A percentile compares a stretch with the other conserved stretches of the same genome.
These are phyloP conservation scores for Pseudotsuga menziesii DNA, from an alignment of 75 land plant genomes.

Conservation along the genomic window DNA sequence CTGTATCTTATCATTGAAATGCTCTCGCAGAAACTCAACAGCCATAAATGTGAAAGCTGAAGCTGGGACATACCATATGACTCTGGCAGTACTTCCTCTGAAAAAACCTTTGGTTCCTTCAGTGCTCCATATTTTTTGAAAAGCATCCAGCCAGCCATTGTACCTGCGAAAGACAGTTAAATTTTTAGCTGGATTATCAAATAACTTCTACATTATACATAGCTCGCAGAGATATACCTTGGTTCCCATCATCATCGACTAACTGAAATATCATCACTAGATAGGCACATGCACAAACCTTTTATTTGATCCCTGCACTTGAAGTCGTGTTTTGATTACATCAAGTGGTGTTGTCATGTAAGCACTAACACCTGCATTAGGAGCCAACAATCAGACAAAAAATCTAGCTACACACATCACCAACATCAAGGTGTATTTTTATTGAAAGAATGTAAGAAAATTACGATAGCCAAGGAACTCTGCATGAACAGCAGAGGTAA, in stretches of 20 bases:
- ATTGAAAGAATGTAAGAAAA: background rate
- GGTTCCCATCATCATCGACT: background rate
- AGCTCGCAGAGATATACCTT: background rate
- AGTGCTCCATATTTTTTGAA: slow-evolving; percentile 49
- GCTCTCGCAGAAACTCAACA: slow-evolving; percentile 75
- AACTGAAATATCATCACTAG: background rate
- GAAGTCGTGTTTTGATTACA: slow-evolving; percentile 92
- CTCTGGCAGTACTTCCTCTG: slow-evolving; percentile 77
- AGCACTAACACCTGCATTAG: slow-evolving; percentile 72
- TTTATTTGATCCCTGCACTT: slow-evolving; percentile 77
- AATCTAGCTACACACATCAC: background rate
- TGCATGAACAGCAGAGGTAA: background rate
- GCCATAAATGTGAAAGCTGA: slow-evolving; percentile 96
- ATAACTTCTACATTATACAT: background rate
- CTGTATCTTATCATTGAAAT: slow-evolving; percentile 41
- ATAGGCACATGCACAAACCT: slow-evolving; percentile 41
- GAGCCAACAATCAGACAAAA: background rate
- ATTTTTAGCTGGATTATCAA: slow-evolving; percentile 6
- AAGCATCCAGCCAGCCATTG: slow-evolving; percentile 80
- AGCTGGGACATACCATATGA: slow-evolving; percentile 93
- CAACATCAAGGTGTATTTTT: background rate
- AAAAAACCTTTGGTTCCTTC: slow-evolving; percentile 78
- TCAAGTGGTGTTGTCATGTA: slow-evolving; percentile 93
- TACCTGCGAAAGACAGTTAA: slow-evolving; percentile 43
- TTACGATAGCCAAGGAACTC: background rate